A percentile compares a stretch with the other conserved stretches of the same genome.
phyloP scores from a whole-genome alignment of 176 grass and related monocot species.

The Thalia dealbata region DNA sequence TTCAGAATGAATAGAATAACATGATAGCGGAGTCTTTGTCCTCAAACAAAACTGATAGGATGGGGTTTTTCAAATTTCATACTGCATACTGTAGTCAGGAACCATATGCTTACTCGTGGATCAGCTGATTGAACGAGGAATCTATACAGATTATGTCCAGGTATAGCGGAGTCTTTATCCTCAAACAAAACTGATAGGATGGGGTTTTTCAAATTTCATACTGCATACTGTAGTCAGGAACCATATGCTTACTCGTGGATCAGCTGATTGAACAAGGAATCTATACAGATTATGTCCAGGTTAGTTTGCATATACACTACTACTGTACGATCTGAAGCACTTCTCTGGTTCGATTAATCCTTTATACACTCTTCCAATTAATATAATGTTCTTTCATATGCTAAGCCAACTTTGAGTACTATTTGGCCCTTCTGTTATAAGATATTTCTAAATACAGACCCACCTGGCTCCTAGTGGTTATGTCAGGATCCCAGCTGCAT shows the following conservation, averaged over 20 bases:
- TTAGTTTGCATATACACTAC: conserved; percentile 21
- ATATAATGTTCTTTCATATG: neutral
- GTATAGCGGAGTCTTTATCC: conserved; percentile 9
- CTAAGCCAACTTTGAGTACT: neutral
- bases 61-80: neutral
- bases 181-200: neutral
- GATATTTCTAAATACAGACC: conserved; percentile 47
- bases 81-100: conserved; percentile 20
- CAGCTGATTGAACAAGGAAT: conserved; percentile 62
- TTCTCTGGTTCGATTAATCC: neutral
- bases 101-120: conserved; percentile 56
- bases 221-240: conserved; percentile 21
- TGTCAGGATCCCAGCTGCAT: conserved; percentile 77
- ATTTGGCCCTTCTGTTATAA: conserved; percentile 12
- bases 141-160: conserved; percentile 90
- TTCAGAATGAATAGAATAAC: neutral
- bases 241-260: conserved; percentile 58
- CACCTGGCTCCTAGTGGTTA: conserved; percentile 89
- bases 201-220: neutral
- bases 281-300: conserved; percentile 88
- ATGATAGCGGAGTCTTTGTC: neutral
- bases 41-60: neutral
- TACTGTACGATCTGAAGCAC: neutral
- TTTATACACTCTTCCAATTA: too few relatives aligned
- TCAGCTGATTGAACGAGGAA: conserved; percentile 57